These are phyloP conservation scores for Copromyces sp. DNA, from an alignment of 495 filamentous ascomycete genomes.

Conservation along the genomic window DNA sequence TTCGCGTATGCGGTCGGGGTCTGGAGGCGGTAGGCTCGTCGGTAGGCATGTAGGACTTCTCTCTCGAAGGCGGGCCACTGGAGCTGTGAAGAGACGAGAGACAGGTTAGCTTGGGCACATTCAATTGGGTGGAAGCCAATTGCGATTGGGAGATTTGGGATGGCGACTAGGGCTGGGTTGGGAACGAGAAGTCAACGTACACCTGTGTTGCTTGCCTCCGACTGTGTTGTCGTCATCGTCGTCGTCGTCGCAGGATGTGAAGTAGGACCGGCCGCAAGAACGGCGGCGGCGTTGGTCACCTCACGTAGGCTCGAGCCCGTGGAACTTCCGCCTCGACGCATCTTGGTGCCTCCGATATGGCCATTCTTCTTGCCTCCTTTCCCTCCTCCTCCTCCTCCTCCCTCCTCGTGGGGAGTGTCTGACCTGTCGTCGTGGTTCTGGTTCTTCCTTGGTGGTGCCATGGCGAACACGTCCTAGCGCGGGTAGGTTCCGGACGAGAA, in stretches of 20 bases:
- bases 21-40: slow-evolving; percentile 62
- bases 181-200: slow-evolving; percentile 11
- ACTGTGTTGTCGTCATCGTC: slow-evolving; percentile 8
- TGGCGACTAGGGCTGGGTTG: neutral
- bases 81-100: slow-evolving; percentile 40
- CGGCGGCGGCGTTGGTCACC: slow-evolving; percentile 21
- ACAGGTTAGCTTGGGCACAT: slow-evolving; percentile 11
- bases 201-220: slow-evolving; percentile 17
- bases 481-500: neutral
- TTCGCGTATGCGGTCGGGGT: slow-evolving; percentile 61
- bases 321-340: slow-evolving; percentile 37
- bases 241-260: slow-evolving; percentile 9
- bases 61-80: slow-evolving; percentile 65
- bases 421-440: slow-evolving; percentile 36
- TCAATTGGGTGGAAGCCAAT: neutral
- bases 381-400: neutral
- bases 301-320: slow-evolving; percentile 34
- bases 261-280: slow-evolving; percentile 13
- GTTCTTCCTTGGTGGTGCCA: slow-evolving; percentile 26
- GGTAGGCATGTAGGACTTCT: slow-evolving; percentile 68
- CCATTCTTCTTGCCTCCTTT: slow-evolving; percentile 29
- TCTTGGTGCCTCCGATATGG: slow-evolving; percentile 27
- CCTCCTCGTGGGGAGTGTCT: slow-evolving; percentile 24
- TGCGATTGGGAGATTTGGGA: neutral
- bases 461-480: slow-evolving; percentile 7